Base-by-base conservation (phyloP, 805 yeast genomes). In the Starmerella bombi region DNA sequence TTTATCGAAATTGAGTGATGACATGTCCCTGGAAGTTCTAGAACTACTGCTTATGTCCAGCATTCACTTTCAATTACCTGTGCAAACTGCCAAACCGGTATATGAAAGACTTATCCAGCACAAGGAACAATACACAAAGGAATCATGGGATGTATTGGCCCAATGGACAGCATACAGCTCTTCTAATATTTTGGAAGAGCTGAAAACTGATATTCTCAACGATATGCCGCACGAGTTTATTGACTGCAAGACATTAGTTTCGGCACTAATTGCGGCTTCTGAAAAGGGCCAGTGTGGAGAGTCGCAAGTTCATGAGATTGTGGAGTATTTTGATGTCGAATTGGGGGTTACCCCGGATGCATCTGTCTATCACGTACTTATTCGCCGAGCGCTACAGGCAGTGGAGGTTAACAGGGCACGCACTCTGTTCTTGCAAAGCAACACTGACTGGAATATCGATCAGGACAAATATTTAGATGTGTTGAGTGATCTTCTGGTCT, bases 381-480 rank as follows among this genome's bases (percentile, higher is more conserved):
- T 70, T 10, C 52, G 60, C 12, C 49, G 64, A 18, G 56, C 57
- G 2, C 44, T 69, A 9, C 37, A 39, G 7, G 44, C 46, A 2
- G 48, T 50, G 2, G 63, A 59, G 32, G 46, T 53, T 15, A 48
- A 48, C 5, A 50, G 46, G 17, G 67, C 68, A 1, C 52, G 61
- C 15, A 40, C 51, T 15, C 32, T 62, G 5, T 69, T 67, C 50
- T 50, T 62, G 5, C 50, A 58, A 9, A 56, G 64, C 36, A 72
- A 70, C 27, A 61, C 65, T 5, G 62, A 63, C 21, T 72, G 77
- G 75, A 61, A 58, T 23, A 54, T 53, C 33, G 63, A 59, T 14
- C 50, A 50, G 34, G 55, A 56, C 42, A 5, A 32, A 22, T 44
- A 49, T 30, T 32, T 43, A 10, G 22, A 34, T 3, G 46, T 50